Evolutionary conservation across 306 rosid species (phyloP), one percentile per base, ranked within the genome.

Genomic region (Styphnolobium japonicum): DNA sequence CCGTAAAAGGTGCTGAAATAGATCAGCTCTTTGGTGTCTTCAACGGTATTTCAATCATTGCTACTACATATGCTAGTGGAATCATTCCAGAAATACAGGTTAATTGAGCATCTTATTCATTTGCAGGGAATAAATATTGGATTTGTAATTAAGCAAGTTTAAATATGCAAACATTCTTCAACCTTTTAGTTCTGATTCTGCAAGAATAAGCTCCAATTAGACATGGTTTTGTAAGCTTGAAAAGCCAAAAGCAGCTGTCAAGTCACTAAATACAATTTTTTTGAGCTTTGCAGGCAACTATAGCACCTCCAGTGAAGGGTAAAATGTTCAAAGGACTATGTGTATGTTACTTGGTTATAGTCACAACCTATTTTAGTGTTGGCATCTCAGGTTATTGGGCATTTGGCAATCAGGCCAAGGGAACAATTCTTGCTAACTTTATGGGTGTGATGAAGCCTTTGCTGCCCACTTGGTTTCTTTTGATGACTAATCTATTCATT

Each of bases 61-160:
- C 90, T 6, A 90, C 94, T 10, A 52, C 87, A 10, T 94, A 86
- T 61, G 96, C 92, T 2, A 82, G 92, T 81, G 97, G 97, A 78
- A 92, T 94, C 49, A 78, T 94, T 64, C 94, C 98, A 4, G 97
- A 94, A 83, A 90, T 94, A 40, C 98, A 92, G 87, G 98, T 93
- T 10, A 14, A 55, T 71, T 60, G 0, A 23, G 22, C 67, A 73
- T 12, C 83, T 64, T 55, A 9, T 16, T 71, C 75, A 37, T 60
- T 60, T 76, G 51, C 40, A 51, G 43, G 7, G 1, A 63, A 51
- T 33, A 64, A 21, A 19, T 64, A 25, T 7, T 49, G 25, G 49
- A 64, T 65, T 52, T 21, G 40, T 21, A 23, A 64, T 64, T 64
- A 70, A 56, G 31, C 37, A 66, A 67, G 61, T 53, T 25, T 25